Evolutionary conservation across 2,329 filamentous ascomycete genomes (phyloP).

Genomic region (Falciphora oryzae): DNA sequence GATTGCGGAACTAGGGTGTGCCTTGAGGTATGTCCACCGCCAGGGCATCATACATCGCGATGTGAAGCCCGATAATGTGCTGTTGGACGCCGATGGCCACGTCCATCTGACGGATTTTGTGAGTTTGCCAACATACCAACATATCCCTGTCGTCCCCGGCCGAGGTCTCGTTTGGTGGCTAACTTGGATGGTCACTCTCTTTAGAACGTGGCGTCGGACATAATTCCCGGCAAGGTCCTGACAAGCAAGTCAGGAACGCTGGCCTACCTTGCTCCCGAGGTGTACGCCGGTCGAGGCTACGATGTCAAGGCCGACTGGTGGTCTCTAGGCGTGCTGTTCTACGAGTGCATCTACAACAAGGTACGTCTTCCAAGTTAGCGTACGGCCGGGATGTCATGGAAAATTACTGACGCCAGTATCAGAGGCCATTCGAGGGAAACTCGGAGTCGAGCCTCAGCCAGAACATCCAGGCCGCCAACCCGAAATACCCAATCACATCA

Average conservation of each 20-base stretch:
- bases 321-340: constrained; percentile 97
- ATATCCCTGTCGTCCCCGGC: not conserved
- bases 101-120: constrained; percentile 98
- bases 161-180: not conserved
- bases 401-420: constrained; percentile 7
- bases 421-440: constrained; percentile 91
- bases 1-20: constrained; percentile 92
- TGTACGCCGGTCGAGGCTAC: constrained; percentile 87
- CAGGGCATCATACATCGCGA: constrained; percentile 89
- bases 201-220: constrained; percentile 94
- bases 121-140: constrained; percentile 30
- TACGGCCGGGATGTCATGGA: not conserved
- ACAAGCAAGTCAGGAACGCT: constrained; percentile 96
- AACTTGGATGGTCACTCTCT: not conserved
- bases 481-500: constrained; percentile 86
- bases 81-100: constrained; percentile 83
- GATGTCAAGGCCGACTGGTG: constrained; percentile 94
- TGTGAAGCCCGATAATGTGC: constrained; percentile 86
- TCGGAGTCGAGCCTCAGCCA: constrained; percentile 75
- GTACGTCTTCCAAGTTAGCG: constrained; percentile 37
- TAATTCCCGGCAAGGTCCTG: constrained; percentile 72
- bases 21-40: constrained; percentile 76
- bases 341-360: constrained; percentile 99
- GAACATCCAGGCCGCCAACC: constrained; percentile 74
- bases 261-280: constrained; percentile 92